These are phyloP conservation scores for Neoboletus magnificus DNA, from an alignment of 768 basidiomycete genomes.

Conservation along the genomic window DNA sequence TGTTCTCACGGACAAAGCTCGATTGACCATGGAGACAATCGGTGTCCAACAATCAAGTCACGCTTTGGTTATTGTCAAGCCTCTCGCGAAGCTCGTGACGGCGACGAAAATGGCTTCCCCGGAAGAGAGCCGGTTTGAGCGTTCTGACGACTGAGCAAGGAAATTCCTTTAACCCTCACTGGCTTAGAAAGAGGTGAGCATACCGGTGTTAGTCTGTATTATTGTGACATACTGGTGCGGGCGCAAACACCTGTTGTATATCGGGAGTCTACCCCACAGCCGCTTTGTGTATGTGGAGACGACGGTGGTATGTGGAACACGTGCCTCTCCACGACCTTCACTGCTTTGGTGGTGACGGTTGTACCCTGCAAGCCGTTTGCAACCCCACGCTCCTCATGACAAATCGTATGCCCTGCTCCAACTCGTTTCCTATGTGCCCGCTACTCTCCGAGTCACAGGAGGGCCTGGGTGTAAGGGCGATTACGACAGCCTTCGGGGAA, in stretches of 20 bases:
- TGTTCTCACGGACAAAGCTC: background rate
- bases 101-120: background rate
- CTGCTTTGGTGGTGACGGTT: background rate
- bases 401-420: background rate
- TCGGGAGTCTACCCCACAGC: background rate
- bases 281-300: background rate
- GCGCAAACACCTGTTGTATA: background rate
- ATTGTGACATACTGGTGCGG: no score
- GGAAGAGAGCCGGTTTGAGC: background rate
- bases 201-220: background rate
- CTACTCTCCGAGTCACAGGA: background rate
- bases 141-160: background rate
- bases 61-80: background rate
- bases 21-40: background rate
- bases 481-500: background rate
- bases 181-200: background rate
- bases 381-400: background rate
- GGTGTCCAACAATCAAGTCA: background rate
- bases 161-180: background rate
- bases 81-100: background rate
- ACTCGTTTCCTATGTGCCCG: background rate
- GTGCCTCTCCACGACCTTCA: background rate
- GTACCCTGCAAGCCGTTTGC: background rate
- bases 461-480: background rate
- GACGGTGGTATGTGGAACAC: no score